Evolutionary conservation across 768 basidiomycete genomes (phyloP).

Genomic region (Hemileccinum rubropunctum): DNA sequence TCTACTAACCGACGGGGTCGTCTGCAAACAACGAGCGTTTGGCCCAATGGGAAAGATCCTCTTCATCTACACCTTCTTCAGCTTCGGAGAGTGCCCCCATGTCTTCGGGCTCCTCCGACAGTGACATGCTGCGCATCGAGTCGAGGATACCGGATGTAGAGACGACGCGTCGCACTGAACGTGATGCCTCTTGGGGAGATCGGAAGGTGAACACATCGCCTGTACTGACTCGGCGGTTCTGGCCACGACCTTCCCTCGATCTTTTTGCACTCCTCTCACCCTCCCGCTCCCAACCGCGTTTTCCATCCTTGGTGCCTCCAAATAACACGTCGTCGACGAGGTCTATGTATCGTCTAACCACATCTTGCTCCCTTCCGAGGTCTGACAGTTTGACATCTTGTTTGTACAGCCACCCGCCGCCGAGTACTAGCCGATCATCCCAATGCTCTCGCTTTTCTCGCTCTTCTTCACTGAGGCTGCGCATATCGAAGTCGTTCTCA

Average conservation of each 20-base stretch:
- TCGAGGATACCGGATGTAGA: conserved; percentile 57
- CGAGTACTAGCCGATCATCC: conserved; percentile 79
- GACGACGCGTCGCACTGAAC: conserved; percentile 47
- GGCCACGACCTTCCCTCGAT: conserved; percentile 37
- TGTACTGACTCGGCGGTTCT: conserved; percentile 33
- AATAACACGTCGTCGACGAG: conserved; percentile 82
- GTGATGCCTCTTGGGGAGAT: conserved; percentile 17
- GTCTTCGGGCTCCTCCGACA: conserved; percentile 58
- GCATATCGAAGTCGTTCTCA: conserved; percentile 46
- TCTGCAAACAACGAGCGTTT: conserved; percentile 51
- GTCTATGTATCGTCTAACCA: conserved; percentile 63
- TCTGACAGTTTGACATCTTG: conserved; percentile 58
- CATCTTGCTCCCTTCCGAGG: conserved; percentile 53
- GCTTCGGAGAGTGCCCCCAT: conserved; percentile 43
- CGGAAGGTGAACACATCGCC: conserved; percentile 29
- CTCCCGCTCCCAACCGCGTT: conserved; percentile 48
- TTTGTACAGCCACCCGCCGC: conserved; percentile 79
- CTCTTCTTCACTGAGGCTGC: conserved; percentile 46
- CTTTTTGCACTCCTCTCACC: conserved; percentile 45
- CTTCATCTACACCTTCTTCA: conserved; percentile 57
- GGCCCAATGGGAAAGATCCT: conserved; percentile 78
- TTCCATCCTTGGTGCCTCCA: conserved; percentile 48
- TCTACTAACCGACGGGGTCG: conserved; percentile 56
- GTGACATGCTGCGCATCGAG: conserved; percentile 45
- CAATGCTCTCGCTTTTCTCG: conserved; percentile 65